phyloP scores from a whole-genome alignment of 2,329 filamentous ascomycete species.

The Aspergillus fumigatus region DNA sequence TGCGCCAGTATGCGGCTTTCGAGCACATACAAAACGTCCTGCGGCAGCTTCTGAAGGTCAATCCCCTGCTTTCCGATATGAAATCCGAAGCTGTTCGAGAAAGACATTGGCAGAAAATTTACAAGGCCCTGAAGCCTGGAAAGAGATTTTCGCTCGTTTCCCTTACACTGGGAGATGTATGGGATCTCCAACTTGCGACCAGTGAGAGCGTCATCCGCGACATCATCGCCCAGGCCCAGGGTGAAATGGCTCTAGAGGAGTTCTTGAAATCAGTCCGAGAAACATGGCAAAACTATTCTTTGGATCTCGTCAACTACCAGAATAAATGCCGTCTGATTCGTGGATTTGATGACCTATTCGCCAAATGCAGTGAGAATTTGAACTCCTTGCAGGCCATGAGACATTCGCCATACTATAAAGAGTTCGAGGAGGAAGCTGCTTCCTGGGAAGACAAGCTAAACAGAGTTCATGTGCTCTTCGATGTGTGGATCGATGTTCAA shows the following conservation, averaged over 20 bases:
- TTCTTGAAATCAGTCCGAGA: slow-evolving; percentile 95
- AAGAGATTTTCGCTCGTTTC: slow-evolving; percentile 92
- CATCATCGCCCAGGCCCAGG: slow-evolving; percentile 92
- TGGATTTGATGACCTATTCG: slow-evolving; percentile 96
- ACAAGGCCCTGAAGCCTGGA: slow-evolving; percentile 87
- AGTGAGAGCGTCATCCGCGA: slow-evolving; percentile 85
- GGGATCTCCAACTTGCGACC: slow-evolving; percentile 87
- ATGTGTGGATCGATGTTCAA: slow-evolving; percentile 99
- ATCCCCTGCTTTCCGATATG: slow-evolving; percentile 78
- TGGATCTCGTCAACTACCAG: slow-evolving; percentile 95
- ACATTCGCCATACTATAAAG: slow-evolving; percentile 98
- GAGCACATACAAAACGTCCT: slow-evolving; percentile 94
- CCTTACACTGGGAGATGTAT: slow-evolving; percentile 96
- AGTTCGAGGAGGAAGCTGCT: slow-evolving; percentile 96
- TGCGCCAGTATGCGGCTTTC: slow-evolving; percentile 99
- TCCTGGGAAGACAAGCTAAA: slow-evolving; percentile 98
- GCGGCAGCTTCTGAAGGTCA: slow-evolving; percentile 84
- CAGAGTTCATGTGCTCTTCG: slow-evolving; percentile 92
- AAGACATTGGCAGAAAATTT: slow-evolving; percentile 96
- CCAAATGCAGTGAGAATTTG: slow-evolving; percentile 95
- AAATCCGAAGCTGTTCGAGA: slow-evolving; percentile 96
- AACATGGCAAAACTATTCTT: slow-evolving; percentile 89
- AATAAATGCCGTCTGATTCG: slow-evolving; percentile 96
- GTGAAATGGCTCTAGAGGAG: slow-evolving; percentile 96
- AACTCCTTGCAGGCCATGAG: slow-evolving; percentile 98